Evolutionary conservation across 83 land plant species (phyloP).

Genomic region (Diphasiastrum complanatum): DNA sequence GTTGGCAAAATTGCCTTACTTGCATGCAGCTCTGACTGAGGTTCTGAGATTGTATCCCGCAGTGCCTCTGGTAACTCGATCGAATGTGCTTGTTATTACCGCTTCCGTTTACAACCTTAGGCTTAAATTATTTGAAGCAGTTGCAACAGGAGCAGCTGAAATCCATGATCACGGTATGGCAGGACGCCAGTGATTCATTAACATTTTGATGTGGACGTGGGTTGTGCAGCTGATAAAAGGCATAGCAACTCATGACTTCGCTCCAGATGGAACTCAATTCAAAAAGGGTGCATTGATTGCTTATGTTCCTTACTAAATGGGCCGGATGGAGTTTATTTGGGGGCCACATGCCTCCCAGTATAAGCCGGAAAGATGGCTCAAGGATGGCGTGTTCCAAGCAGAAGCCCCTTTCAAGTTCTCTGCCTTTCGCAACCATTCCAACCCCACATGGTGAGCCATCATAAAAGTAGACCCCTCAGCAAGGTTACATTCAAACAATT

Average conservation of each 20-base stretch:
- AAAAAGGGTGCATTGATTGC: background rate
- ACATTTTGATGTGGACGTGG: no score
- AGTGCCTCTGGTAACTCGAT: slow-evolving; percentile 89
- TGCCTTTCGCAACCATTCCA: no score
- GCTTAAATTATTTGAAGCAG: no score
- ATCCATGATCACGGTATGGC: no score
- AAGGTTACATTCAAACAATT: no score
- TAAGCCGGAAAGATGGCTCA: slow-evolving; percentile 24
- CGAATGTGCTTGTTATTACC: no score
- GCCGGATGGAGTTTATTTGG: slow-evolving; percentile 14
- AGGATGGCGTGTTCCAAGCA: slow-evolving; percentile 13
- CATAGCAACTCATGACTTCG: background rate
- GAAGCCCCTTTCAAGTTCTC: slow-evolving; percentile 13
- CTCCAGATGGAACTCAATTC: slow-evolving; percentile 17
- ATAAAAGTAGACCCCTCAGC: no score
- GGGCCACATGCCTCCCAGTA: slow-evolving; percentile 14
- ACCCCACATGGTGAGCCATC: no score
- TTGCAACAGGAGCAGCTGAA: no score
- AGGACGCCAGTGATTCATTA: no score
- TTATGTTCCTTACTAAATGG: slow-evolving; percentile 15
- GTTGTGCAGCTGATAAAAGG: no score
- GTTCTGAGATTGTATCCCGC: slow-evolving; percentile 87
- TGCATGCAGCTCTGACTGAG: slow-evolving; percentile 81
- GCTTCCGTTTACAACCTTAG: no score
- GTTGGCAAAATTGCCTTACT: slow-evolving; percentile 45